Percentiles rank a stretch among this genome's conserved stretches.
These are phyloP conservation scores for Rosa persica DNA, from an alignment of 306 rosid species.

Conservation along the genomic window DNA sequence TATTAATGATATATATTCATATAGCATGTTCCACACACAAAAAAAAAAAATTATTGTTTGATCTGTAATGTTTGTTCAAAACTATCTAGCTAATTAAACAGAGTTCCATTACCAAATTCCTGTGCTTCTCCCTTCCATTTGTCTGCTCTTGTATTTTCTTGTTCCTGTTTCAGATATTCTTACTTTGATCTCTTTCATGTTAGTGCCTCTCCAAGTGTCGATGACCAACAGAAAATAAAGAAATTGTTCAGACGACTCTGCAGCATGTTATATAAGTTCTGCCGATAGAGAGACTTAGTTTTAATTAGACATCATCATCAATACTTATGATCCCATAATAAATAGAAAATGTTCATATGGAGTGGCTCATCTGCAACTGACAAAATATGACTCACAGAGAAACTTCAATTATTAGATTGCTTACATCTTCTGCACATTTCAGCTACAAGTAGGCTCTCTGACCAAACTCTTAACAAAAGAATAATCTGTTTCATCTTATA, in stretches of 20 bases:
- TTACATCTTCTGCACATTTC: not conserved
- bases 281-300: not conserved
- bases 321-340: no score
- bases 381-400: not conserved
- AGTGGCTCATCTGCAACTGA: not conserved
- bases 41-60: not conserved
- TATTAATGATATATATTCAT: no score
- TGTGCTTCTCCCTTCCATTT: not conserved
- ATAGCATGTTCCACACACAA: no score
- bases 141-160: not conserved
- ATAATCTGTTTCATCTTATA: not conserved
- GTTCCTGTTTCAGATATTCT: not conserved
- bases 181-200: not conserved
- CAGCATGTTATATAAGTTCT: not conserved
- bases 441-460: not conserved
- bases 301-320: not conserved
- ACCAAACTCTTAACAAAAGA: not conserved
- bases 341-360: not conserved
- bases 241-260: not conserved
- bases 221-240: not conserved
- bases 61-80: not conserved
- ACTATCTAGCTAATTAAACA: not conserved
- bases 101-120: not conserved
- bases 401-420: not conserved
- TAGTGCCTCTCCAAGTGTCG: not conserved